These are phyloP conservation scores for Trichopus zeylanicus DNA, from an alignment of 116 monocot genomes.

Conservation along the genomic window DNA sequence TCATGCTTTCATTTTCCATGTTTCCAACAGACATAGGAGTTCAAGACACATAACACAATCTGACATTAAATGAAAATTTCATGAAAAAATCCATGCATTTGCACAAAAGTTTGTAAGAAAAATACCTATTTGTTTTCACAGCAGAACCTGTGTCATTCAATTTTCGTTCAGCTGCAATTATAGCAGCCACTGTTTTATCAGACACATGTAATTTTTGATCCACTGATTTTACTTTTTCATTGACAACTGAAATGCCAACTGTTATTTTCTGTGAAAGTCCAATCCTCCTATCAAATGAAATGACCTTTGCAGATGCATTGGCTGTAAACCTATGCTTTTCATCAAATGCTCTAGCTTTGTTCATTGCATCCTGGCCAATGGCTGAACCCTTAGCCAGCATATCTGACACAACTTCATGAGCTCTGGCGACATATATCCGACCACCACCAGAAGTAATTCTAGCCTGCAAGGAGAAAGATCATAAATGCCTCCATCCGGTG, in stretches of 20 bases:
- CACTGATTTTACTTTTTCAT: slow-evolving; percentile 94
- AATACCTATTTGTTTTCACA: slow-evolving; percentile 77
- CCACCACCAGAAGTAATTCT: slow-evolving; percentile 34
- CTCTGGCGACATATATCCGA: slow-evolving; percentile 59
- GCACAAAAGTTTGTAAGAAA: neutral
- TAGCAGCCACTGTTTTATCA: slow-evolving; percentile 80
- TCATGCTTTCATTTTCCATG: neutral
- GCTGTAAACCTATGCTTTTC: slow-evolving; percentile 78
- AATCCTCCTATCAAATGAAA: slow-evolving; percentile 76
- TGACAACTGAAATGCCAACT: slow-evolving; percentile 84
- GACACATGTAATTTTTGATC: slow-evolving; percentile 89
- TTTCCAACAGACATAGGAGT: neutral
- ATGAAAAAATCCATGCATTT: neutral
- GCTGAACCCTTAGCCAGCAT: slow-evolving; percentile 85
- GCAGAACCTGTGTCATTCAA: slow-evolving; percentile 79
- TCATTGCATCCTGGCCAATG: slow-evolving; percentile 76
- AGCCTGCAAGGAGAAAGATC: slow-evolving; percentile 25
- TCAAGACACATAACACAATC: neutral
- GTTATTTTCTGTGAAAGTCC: slow-evolving; percentile 85
- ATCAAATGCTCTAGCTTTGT: slow-evolving; percentile 92
- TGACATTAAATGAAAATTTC: no score
- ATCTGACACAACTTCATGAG: slow-evolving; percentile 66
- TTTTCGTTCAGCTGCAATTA: slow-evolving; percentile 76
- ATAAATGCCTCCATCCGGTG: neutral
- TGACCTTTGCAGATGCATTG: slow-evolving; percentile 78